Base-by-base conservation (phyloP, 768 basidiomycete species). In the Termitomyces sp. region DNA sequence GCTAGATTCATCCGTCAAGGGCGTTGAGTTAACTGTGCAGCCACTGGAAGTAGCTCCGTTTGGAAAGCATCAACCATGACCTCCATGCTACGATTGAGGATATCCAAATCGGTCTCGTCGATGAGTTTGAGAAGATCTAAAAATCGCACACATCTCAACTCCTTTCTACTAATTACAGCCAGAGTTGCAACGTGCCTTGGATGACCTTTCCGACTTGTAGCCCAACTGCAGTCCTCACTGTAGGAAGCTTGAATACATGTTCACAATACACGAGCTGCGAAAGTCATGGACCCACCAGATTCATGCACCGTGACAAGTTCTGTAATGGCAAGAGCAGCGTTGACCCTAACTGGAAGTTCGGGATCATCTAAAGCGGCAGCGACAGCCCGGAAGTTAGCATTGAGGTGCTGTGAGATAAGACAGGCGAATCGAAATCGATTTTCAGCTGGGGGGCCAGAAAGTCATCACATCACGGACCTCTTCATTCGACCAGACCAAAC, bases 81-180 rank as follows among this genome's bases (percentile, higher is more conserved):
- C 67, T 93, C 90, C 88, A 94, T 92, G 68, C 88, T 84, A 63
- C 78, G 80, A 68, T 92, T 93, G 59, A 95, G 79, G 52, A 92
- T 82, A 70, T 96, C 93, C 48, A 96, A 76, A 71, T 96, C 94
- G 49, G 92, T 93, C 74, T 95, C 91, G 70, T 94, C 91, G n/a
- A 90, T 86, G 48, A 96, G 80, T 71, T 92, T 92, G 67, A 95
- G 82, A n/a, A 95, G 78, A 70, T 91, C 92, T 92, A 63, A 20
- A 11, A 32, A 56, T 4, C n/a, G 3, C 6, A 56, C 5, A 31
- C 29, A 58, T 15, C 31, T 48, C 25, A 45, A 45, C 8, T 42
- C 34, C 17, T 45, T 20, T 15, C 5, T 4, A 3, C 8, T 40
- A 29, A 32, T 46, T 43, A 55, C 12, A 52, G n/a, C 37, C 54